Evolutionary conservation across 257 asterid species (phyloP).

Genomic region (Thymus mandschuricus): DNA sequence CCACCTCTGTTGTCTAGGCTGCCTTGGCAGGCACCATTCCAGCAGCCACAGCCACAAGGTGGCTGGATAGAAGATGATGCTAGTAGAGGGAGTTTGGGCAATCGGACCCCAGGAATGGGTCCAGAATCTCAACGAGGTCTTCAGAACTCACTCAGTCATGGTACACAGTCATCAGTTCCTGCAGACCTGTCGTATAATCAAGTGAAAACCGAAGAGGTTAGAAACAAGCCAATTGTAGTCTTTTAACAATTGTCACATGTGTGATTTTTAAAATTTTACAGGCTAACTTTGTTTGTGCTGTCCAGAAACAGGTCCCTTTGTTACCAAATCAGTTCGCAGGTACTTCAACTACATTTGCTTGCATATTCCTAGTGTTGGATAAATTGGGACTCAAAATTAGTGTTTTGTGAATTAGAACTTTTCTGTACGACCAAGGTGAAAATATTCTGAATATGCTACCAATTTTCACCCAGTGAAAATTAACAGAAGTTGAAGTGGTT

Average conservation of each 20-base stretch:
- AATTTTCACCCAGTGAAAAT: background rate
- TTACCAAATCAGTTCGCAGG: slow-evolving; percentile 49
- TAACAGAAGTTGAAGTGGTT: background rate
- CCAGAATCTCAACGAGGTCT: slow-evolving; percentile 49
- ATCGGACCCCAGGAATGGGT: slow-evolving; percentile 47
- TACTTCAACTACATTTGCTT: slow-evolving; percentile 29
- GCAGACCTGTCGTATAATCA: slow-evolving; percentile 47
- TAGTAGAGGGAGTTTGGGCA: slow-evolving; percentile 39
- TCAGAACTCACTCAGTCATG: slow-evolving; percentile 51
- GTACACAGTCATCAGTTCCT: slow-evolving; percentile 47
- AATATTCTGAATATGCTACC: background rate
- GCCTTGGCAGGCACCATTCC: slow-evolving; percentile 56
- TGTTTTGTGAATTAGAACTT: slow-evolving; percentile 7
- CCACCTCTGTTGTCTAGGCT: slow-evolving; percentile 66
- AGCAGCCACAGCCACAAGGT: slow-evolving; percentile 54
- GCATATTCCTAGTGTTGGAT: background rate
- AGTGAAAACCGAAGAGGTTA: slow-evolving; percentile 74
- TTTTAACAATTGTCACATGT: slow-evolving; percentile 22
- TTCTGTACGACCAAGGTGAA: background rate
- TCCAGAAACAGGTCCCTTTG: slow-evolving; percentile 42
- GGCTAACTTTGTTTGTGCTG: slow-evolving; percentile 50
- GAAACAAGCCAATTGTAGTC: slow-evolving; percentile 22
- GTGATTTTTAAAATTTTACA: slow-evolving; percentile 40
- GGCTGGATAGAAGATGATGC: slow-evolving; percentile 70
- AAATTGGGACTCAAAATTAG: slow-evolving; percentile 3